Base-by-base conservation (phyloP, 768 basidiomycete species). In the Albatrellus ellisii region DNA sequence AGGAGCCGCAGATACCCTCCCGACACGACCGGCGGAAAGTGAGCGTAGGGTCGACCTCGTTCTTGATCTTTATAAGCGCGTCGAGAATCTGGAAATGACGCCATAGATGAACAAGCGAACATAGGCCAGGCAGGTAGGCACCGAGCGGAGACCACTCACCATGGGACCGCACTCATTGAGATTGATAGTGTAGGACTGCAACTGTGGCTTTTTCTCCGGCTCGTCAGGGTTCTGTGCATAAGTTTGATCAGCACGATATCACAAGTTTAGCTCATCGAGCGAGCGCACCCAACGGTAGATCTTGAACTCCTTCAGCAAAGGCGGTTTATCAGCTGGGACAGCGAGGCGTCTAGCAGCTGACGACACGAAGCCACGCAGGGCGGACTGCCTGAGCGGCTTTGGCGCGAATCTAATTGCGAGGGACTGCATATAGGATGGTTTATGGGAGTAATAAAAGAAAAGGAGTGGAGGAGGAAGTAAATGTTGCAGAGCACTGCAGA, bases 31-130 rank as follows among this genome's bases (percentile, higher is more conserved):
- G 74, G 31, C 95, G 78, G 72, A 99, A 98, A 4, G 94, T 97
- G 25, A 99, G 71, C 1, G 94, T 98, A 2, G 94, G 86, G 66
- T 98, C 95, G 22, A 94, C 57, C 61, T 98, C 94, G 62, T 95
- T 97, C 77, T 99, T 99, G 59, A 99, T 97, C 67, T 98, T 97
- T 66, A 97, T 95, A 53, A 92, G 77, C 2, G 87, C 89, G 54
- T 94, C 89, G 43, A 92, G 79, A 41, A 91, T 62, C 80, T 80
- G 44, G 40, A 22, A 17, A 41, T 14, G 34, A 17, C 22, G n/a
- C 27, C n/a, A 24, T 24, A 28, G 10, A 28, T 8, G 9, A 22
- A 20, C 31, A 40, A 7, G 12, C 18, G 1, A 20, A 17, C n/a
- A 18, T 39, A 22, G 31, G 25, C 43, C 21, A 28, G 7, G 22